Evolutionary conservation across 163 green algal species (phyloP), one percentile per base, ranked within the genome.

Genomic region (Smithsoniella earleae): DNA sequence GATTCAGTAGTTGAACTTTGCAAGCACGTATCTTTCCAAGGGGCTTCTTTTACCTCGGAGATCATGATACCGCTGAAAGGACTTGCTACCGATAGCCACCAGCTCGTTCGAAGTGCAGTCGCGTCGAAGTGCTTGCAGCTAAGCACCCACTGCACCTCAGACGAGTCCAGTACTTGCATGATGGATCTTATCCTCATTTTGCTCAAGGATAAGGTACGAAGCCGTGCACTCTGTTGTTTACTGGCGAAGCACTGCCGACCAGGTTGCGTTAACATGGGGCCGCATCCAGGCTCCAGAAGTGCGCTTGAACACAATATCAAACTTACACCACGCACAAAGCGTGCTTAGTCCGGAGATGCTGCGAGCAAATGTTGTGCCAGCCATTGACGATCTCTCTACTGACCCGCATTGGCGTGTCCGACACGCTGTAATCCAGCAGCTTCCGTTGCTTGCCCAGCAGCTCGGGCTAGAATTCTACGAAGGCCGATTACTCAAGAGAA

Each of bases 371-470:
- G 80, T 99, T 75, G 84, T 99, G 75, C 95, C 95, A 0, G 93
- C 95, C 0, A 95, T 99, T 46, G 88, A 96, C 77, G 92, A 97
- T 74, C 85, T 99, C 27, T 90, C 94, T 3, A 89, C 95, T 74
- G 95, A 99, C 85, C 90, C 92, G 77, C 91, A 98, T 79, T 99
- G 95, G 95, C 89, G 95, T 33, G 93, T 99, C 76, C 84, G 95
- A 43, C 83, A 98, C 65, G 95, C 95, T 10, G 97, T 98, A 77
- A 96, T 99, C 74, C 85, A 95, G 78, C 95, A 98, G 85, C 93
- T 98, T 40, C 95, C 95, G 3, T 79, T 98, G 76, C 84, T 99
- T 66, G 95, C 94, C 31, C 82, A 76, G 25, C 92, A 99, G 85
- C 86, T 98, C 37, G 95, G 95, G 13, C 76, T 87, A 5, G 84